These are phyloP conservation scores for Pyrrhoderma lamaoense DNA, from an alignment of 1,284 basidiomycete genomes.

Conservation along the genomic window DNA sequence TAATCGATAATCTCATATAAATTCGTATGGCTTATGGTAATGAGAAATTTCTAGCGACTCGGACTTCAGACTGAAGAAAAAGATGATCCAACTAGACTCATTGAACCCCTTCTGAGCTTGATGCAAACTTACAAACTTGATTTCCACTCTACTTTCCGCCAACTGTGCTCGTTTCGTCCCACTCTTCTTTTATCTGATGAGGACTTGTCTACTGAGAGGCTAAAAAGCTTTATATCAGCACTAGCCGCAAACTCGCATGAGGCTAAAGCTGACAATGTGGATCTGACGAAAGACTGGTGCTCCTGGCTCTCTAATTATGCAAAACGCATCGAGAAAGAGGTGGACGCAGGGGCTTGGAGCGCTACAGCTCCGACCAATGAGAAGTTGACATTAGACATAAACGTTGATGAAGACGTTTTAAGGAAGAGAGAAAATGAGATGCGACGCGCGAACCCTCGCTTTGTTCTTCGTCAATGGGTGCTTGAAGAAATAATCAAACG, in stretches of 20 bases:
- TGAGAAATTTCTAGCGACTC: slow-evolving; percentile 48
- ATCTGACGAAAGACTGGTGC: slow-evolving; percentile 44
- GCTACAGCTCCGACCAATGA: slow-evolving; percentile 1
- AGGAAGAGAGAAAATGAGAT: slow-evolving; percentile 27
- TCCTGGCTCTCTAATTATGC: slow-evolving; percentile 68
- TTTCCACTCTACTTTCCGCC: slow-evolving; percentile 78
- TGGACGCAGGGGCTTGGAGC: slow-evolving; percentile 27
- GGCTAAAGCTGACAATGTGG: slow-evolving; percentile 33
- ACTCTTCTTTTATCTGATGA: slow-evolving; percentile 29
- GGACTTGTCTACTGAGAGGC: slow-evolving; percentile 20
- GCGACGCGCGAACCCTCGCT: slow-evolving; percentile 70
- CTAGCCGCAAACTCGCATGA: slow-evolving; percentile 41
- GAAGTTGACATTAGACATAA: slow-evolving; percentile 22
- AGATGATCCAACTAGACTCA: slow-evolving; percentile 54
- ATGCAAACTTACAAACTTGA: slow-evolving; percentile 70
- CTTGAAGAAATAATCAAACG: slow-evolving; percentile 81
- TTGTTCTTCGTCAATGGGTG: slow-evolving; percentile 88
- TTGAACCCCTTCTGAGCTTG: slow-evolving; percentile 59
- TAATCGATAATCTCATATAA: slow-evolving; percentile 26
- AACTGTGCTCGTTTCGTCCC: slow-evolving; percentile 58
- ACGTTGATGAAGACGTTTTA: slow-evolving; percentile 10
- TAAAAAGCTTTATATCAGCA: slow-evolving; percentile 40
- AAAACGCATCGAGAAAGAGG: slow-evolving; percentile 50
- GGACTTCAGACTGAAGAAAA: slow-evolving; percentile 50
- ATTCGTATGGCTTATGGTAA: background rate